Percentiles rank a stretch among this genome's conserved stretches.
Conservation (phyloP, 2,329 filamentous ascomycete species). For the Cladosporium sp. region DNA sequence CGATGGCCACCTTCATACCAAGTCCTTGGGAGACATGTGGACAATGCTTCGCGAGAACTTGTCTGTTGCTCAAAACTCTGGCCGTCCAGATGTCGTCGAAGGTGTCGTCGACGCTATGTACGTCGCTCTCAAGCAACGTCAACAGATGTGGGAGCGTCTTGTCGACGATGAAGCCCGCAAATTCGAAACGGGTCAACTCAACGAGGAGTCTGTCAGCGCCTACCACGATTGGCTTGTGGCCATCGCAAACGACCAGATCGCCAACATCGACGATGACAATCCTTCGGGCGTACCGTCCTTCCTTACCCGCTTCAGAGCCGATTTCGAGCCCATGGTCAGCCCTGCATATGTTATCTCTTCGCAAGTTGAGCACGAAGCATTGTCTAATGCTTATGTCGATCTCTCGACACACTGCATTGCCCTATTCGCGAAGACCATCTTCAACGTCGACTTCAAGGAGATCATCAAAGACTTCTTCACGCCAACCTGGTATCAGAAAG, state of each 20-base stretch:
- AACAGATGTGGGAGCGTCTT: constrained; percentile 81
- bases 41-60: constrained; percentile 94
- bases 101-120: constrained; percentile 97
- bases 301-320: constrained; percentile 77
- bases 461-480: constrained; percentile 92
- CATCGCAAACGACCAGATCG: constrained; percentile 97
- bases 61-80: constrained; percentile 75
- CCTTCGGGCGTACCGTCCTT: constrained; percentile 75
- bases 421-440: constrained; percentile 81
- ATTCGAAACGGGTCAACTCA: constrained; percentile 55
- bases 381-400: constrained; percentile 92
- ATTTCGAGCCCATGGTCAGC: constrained; percentile 76
- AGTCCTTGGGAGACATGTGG: constrained; percentile 92
- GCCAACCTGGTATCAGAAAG: constrained; percentile 77
- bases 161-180: constrained; percentile 78
- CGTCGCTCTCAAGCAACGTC: constrained; percentile 73
- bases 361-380: constrained; percentile 64
- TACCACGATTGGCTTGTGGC: constrained; percentile 89
- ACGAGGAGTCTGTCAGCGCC: constrained; percentile 64
- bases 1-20: constrained; percentile 87
- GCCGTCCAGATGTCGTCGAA: constrained; percentile 85
- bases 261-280: constrained; percentile 81
- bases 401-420: constrained; percentile 88
- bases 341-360: constrained; percentile 72
- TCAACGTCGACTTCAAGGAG: constrained; percentile 79